Conservation (phyloP, 2,329 filamentous ascomycete genomes). For the Knoxdaviesia capensis region DNA sequence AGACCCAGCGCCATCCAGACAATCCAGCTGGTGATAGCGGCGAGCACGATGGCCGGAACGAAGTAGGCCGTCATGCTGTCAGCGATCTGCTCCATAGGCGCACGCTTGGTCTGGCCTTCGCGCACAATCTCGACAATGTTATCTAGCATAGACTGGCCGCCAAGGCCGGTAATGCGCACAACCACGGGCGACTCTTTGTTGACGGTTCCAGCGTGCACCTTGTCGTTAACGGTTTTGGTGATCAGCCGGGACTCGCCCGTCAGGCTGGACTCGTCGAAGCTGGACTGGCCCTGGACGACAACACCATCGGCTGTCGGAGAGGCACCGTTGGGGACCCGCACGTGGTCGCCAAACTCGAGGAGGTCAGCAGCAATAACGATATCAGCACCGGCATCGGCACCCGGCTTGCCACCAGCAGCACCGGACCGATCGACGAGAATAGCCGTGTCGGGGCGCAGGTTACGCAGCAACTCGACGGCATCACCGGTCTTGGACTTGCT, state of each 20-base stretch:
- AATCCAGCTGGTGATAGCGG: conserved; percentile 52
- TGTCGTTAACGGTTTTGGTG: conserved; percentile 40
- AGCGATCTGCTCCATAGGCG: conserved; percentile 56
- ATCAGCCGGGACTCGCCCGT: conserved; percentile 59
- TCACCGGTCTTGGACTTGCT: conserved; percentile 83
- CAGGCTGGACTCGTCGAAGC: conserved; percentile 78
- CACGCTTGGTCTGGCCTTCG: conserved; percentile 56
- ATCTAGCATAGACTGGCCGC: conserved; percentile 58
- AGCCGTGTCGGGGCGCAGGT: conserved; percentile 58
- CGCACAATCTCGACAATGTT: conserved; percentile 59
- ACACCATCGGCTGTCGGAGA: conserved; percentile 73
- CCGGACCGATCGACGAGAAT: conserved; percentile 36
- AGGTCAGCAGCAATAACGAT: conserved; percentile 38
- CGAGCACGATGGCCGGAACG: conserved; percentile 48
- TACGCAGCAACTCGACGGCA: conserved; percentile 61
- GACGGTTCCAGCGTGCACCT: conserved; percentile 53
- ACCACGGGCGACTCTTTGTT: conserved; percentile 47
- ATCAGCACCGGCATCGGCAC: conserved; percentile 16
- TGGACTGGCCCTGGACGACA: conserved; percentile 39
- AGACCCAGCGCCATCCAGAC: conserved; percentile 49
- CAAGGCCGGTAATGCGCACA: conserved; percentile 40
- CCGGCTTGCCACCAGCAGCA: conserved; percentile 15
- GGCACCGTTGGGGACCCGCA: conserved; percentile 57
- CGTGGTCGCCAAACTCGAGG: conserved; percentile 53
- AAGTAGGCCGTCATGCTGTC: conserved; percentile 59